Conservation (phyloP, 2,329 filamentous ascomycete species). For the Claviceps purpurea region DNA sequence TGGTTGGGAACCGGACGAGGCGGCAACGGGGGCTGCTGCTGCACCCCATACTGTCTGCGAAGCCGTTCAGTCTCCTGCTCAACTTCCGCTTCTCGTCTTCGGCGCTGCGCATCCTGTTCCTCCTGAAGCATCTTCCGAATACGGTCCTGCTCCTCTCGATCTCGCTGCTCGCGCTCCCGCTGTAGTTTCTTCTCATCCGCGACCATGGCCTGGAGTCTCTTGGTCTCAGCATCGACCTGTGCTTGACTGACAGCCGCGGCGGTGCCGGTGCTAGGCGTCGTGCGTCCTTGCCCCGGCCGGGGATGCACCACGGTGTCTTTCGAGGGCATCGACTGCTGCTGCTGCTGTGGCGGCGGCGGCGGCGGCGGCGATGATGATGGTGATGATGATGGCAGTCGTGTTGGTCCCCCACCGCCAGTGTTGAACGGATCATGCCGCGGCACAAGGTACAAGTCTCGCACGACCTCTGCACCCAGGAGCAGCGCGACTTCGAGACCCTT, state of each 20-base stretch:
- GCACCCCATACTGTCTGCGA: conserved; percentile 50
- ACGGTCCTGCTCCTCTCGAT: conserved; percentile 37
- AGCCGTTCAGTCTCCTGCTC: conserved; percentile 77
- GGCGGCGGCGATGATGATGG: not conserved
- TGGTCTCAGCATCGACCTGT: conserved; percentile 60
- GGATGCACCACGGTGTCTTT: too few relatives aligned
- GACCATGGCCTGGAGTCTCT: conserved; percentile 48
- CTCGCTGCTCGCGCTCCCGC: conserved; percentile 41
- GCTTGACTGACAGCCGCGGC: too few relatives aligned
- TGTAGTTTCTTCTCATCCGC: conserved; percentile 36
- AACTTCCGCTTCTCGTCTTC: conserved; percentile 42
- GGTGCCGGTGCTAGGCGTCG: too few relatives aligned
- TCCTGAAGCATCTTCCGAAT: conserved; percentile 53
- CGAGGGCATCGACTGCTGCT: too few relatives aligned
- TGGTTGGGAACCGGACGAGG: too few relatives aligned
- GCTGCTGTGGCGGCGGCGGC: conserved; percentile 14
- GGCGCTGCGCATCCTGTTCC: conserved; percentile 45
- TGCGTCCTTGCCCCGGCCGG: too few relatives aligned
- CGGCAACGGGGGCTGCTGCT: conserved; percentile 22
- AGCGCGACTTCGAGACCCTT: conserved; percentile 85
- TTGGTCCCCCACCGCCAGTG: conserved; percentile 33
- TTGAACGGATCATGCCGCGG: conserved; percentile 69
- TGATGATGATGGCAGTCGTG: conserved; percentile 14
- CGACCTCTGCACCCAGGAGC: conserved; percentile 47
- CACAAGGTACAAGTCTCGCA: conserved; percentile 51